Base-by-base conservation (phyloP, 164 flowering plant species). In the Magnolia kwangsiensis region DNA sequence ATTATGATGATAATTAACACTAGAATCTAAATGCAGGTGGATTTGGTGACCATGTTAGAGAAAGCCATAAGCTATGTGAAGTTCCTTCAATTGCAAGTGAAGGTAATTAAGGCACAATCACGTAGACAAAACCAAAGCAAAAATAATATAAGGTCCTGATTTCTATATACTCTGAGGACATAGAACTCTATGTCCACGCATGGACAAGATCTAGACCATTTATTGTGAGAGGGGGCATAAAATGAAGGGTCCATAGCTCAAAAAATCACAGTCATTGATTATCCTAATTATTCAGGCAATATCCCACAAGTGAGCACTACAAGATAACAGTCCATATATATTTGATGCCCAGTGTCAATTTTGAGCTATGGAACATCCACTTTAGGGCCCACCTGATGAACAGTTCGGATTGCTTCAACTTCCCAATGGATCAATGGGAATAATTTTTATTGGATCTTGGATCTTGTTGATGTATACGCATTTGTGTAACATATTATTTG, bases 51-150 rank as follows among this genome's bases (percentile, higher is more conserved):
- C 61, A 95, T 95, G 99, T 76, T 95, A 64, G 99, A 95, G 78
- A 93, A 95, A 82, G 98, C 99, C 45, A 92, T 91, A 67, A 86
- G 94, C 78, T 95, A 95, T 83, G 99, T 95, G 78, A 95, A 95
- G 81, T 95, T 95, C 81, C 96, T 95, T 50, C 99, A 95, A 67
- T 79, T 95, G 82, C 99, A 95, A 93, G 97, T 92, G 68, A 95
- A 92, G 94, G 98, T 95, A 61, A 79, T 51, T 55, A 11, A 55
- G 61, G 18, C 61, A 16, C 61, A 55, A 55, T 55, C 61, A 55
- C 13, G 14, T 55, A 14, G 45, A 55, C 19, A 55, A 55, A 55
- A 55, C 10, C 16, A 55, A 55, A 55, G 2, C 61, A 10, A 55
- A 37, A 37, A 13, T 11, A 55, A 27, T 27, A 27, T 11, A 16